A percentile compares a stretch with the other conserved stretches of the same genome.
phyloP scores from a whole-genome alignment of 768 basidiomycete genomes.

The Leccinum broughii region DNA sequence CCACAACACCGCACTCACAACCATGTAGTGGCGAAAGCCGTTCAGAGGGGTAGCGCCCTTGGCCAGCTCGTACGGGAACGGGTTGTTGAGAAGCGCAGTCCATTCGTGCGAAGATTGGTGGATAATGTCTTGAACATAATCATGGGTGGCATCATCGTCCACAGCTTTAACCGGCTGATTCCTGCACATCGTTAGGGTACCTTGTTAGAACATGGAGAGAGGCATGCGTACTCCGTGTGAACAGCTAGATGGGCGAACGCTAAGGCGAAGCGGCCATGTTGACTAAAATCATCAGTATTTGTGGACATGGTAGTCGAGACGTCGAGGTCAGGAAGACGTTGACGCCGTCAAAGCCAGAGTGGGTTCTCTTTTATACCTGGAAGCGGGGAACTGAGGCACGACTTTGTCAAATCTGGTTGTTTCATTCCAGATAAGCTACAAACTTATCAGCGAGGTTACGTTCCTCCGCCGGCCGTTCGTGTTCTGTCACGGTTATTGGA shows the following conservation, averaged over 20 bases:
- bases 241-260: not conserved
- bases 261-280: not conserved
- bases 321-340: not conserved
- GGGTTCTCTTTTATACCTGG: not conserved
- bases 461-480: too few relatives aligned
- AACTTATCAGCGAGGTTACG: too few relatives aligned
- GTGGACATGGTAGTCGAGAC: not conserved
- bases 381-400: not conserved
- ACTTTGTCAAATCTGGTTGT: not conserved
- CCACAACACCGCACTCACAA: not conserved
- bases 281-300: not conserved
- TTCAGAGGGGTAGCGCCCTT: not conserved
- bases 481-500: too few relatives aligned
- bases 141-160: not conserved
- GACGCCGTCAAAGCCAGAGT: too few relatives aligned
- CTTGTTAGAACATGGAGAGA: not conserved
- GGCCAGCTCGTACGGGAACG: slow-evolving; percentile 1
- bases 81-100: not conserved
- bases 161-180: not conserved
- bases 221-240: not conserved
- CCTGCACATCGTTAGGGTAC: not conserved
- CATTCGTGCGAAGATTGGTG: not conserved
- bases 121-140: slow-evolving; percentile 6
- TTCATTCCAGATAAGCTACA: not conserved
- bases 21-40: slow-evolving; percentile 9